Conservation (phyloP, 805 yeast species). For the Suhomyces xylopsoci region DNA sequence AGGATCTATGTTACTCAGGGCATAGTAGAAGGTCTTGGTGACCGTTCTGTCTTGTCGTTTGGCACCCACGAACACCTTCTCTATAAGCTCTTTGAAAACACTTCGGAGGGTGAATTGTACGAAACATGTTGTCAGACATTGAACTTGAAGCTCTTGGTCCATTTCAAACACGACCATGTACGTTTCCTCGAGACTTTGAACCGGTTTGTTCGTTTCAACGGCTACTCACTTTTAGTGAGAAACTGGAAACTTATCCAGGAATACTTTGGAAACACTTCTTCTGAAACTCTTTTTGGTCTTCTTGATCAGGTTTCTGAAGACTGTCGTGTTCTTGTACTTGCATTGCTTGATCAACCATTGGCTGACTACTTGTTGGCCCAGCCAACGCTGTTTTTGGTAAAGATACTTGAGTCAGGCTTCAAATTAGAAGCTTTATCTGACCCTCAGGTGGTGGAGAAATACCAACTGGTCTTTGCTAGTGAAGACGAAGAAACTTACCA, state of each 20-base stretch:
- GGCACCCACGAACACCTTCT: slow-evolving; percentile 25
- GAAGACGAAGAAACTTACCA: slow-evolving; percentile 12
- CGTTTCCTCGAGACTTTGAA: slow-evolving; percentile 26
- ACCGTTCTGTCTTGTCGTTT: slow-evolving; percentile 20
- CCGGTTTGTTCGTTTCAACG: slow-evolving; percentile 41
- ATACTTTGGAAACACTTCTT: slow-evolving; percentile 9
- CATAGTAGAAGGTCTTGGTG: slow-evolving; percentile 48
- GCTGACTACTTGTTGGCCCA: neutral
- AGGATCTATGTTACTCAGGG: slow-evolving; percentile 61
- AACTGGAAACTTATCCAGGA: slow-evolving; percentile 13
- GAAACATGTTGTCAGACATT: slow-evolving; percentile 51
- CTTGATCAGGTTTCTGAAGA: neutral
- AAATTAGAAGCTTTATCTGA: neutral
- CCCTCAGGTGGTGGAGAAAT: neutral
- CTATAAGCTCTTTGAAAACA: slow-evolving; percentile 29
- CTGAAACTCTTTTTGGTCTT: neutral
- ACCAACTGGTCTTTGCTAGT: neutral
- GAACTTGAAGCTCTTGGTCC: slow-evolving; percentile 44
- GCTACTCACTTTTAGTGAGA: slow-evolving; percentile 19
- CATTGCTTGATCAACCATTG: slow-evolving; percentile 1
- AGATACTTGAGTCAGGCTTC: slow-evolving; percentile 13
- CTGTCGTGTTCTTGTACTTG: slow-evolving; percentile 3
- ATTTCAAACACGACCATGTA: slow-evolving; percentile 26
- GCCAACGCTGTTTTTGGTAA: slow-evolving; percentile 7
- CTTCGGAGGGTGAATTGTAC: slow-evolving; percentile 52